Evolutionary conservation across 129 eudicot genomes (phyloP).

Genomic region (Chrysanthemum lavandulifolium): DNA sequence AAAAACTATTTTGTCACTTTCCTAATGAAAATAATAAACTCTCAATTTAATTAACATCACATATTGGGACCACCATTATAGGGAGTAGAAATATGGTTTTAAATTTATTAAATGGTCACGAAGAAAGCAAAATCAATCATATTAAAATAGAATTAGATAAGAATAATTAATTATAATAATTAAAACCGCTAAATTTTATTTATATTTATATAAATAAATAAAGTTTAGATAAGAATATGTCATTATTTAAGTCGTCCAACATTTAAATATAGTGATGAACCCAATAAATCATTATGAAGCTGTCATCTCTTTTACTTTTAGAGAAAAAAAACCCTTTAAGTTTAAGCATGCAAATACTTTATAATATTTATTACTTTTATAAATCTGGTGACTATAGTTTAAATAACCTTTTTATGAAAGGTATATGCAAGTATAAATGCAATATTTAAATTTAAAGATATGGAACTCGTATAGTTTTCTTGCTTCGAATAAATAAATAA

Average conservation of each 20-base stretch:
- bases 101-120: neutral
- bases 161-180: too few species aligned
- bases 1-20: slow-evolving; percentile 23
- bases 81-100: slow-evolving; percentile 9
- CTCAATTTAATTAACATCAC: slow-evolving; percentile 12
- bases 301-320: slow-evolving; percentile 25
- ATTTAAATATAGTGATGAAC: slow-evolving; percentile 24
- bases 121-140: too few species aligned
- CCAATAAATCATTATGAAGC: slow-evolving; percentile 38
- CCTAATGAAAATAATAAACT: neutral
- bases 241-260: slow-evolving; percentile 16
- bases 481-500: too few species aligned
- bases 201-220: slow-evolving; percentile 12
- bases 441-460: too few species aligned
- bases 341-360: slow-evolving; percentile 34
- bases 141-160: too few species aligned
- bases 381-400: slow-evolving; percentile 2
- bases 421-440: too few species aligned
- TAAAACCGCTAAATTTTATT: neutral
- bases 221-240: slow-evolving; percentile 27
- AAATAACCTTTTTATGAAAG: neutral
- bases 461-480: too few species aligned
- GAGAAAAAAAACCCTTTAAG: slow-evolving; percentile 10
- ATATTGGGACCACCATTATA: slow-evolving; percentile 24
- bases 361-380: slow-evolving; percentile 26